Conservation (phyloP, 768 basidiomycete species). For the Kwoniella europaea region DNA sequence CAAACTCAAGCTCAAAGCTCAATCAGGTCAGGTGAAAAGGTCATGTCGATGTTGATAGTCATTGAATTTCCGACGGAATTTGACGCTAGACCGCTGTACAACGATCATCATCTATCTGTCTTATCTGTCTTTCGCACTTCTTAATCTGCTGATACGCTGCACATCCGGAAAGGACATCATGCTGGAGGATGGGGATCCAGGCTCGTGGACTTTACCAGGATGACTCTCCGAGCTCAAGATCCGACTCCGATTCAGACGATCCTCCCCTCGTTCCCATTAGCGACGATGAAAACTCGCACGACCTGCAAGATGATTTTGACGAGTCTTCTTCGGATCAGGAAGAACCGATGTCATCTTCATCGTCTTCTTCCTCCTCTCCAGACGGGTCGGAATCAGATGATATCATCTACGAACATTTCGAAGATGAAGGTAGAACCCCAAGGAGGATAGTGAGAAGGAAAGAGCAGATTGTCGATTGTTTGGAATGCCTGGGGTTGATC, state of each 20-base stretch:
- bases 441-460: slow-evolving; percentile 9
- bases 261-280: not conserved
- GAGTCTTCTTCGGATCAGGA: slow-evolving; percentile 19
- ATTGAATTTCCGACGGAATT: no score
- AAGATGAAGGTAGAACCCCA: slow-evolving; percentile 16
- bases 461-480: not conserved
- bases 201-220: no score
- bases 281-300: not conserved
- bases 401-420: not conserved
- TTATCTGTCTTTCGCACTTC: no score
- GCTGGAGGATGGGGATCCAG: no score
- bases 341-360: slow-evolving; percentile 18
- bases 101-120: no score
- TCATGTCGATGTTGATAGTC: no score
- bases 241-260: not conserved
- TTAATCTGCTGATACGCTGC: no score
- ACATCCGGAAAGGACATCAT: no score
- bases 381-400: slow-evolving; percentile 1
- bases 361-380: slow-evolving; percentile 3
- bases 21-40: no score
- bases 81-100: no score
- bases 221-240: no score
- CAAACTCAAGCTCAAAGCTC: no score
- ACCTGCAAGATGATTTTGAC: not conserved
- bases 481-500: not conserved